Conservation (phyloP, 768 basidiomycete genomes). For the Tulasnella sp. region DNA sequence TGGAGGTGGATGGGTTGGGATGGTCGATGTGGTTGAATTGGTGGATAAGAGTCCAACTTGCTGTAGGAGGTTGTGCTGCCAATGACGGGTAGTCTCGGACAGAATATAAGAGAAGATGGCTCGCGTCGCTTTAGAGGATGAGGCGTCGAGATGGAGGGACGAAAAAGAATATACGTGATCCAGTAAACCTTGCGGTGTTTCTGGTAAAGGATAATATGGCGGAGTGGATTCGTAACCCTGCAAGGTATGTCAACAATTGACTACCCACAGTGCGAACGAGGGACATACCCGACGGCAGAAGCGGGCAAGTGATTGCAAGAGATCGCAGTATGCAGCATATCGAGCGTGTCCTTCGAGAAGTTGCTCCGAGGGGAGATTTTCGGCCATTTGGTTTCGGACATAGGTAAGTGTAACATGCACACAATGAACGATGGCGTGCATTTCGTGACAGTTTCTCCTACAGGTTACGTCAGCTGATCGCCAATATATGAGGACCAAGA, state of each 20-base stretch:
- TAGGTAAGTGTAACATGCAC: slow-evolving; percentile 43
- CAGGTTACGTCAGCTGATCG: slow-evolving; percentile 10
- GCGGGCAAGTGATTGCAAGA: slow-evolving; percentile 40
- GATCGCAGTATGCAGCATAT: slow-evolving; percentile 39
- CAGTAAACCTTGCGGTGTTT: slow-evolving; percentile 39
- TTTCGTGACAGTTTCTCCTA: slow-evolving; percentile 34
- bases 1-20: slow-evolving; percentile 15
- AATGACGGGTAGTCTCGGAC: background rate
- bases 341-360: slow-evolving; percentile 32
- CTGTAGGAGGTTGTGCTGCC: background rate
- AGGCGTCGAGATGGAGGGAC: slow-evolving; percentile 39
- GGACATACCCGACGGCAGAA: slow-evolving; percentile 45
- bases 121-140: slow-evolving; percentile 38
- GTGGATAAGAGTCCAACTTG: slow-evolving; percentile 24
- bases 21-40: slow-evolving; percentile 23
- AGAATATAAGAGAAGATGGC: slow-evolving; percentile 40
- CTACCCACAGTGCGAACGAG: background rate
- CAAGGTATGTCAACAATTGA: slow-evolving; percentile 18
- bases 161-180: slow-evolving; percentile 50
- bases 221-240: slow-evolving; percentile 24
- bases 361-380: slow-evolving; percentile 15
- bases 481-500: background rate
- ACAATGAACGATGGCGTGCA: slow-evolving; percentile 55
- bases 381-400: slow-evolving; percentile 30
- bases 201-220: slow-evolving; percentile 28